Conservation (phyloP, 2,329 filamentous ascomycete species). For the Fusarium abutilonis region DNA sequence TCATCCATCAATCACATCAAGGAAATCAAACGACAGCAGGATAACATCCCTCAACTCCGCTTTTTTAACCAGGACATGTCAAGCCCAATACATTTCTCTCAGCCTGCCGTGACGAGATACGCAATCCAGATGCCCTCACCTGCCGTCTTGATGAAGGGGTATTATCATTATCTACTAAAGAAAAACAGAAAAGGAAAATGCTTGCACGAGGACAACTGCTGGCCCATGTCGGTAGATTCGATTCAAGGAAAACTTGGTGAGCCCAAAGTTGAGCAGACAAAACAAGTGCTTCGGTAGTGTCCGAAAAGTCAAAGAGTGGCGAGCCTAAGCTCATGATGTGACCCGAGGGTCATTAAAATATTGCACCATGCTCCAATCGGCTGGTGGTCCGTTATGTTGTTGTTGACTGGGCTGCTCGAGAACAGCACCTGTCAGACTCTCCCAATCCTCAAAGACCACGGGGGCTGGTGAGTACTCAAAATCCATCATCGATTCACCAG, state of each 20-base stretch:
- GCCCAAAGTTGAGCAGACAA: constrained; percentile 21
- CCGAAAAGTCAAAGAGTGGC: constrained; percentile 33
- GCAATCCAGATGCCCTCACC: constrained; percentile 44
- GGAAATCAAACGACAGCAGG: constrained; percentile 40
- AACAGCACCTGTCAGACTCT: constrained; percentile 50
- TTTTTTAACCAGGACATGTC: constrained; percentile 41
- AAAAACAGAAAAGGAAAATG: constrained; percentile 37
- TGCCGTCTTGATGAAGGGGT: constrained; percentile 45
- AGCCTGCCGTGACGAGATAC: constrained; percentile 38
- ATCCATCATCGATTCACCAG: constrained; percentile 53
- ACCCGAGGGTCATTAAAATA: constrained; percentile 50
- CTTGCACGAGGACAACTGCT: constrained; percentile 28
- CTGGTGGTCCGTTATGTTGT: constrained; percentile 32
- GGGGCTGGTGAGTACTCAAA: constrained; percentile 55
- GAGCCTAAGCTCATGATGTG: constrained; percentile 43
- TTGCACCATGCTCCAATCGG: constrained; percentile 50
- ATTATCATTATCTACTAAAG: constrained; percentile 50
- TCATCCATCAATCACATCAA: constrained; percentile 42
- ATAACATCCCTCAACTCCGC: constrained; percentile 42
- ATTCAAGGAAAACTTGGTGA: constrained; percentile 36
- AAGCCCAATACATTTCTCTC: constrained; percentile 41
- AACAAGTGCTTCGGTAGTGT: constrained; percentile 30
- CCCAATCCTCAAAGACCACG: constrained; percentile 56
- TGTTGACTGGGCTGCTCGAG: constrained; percentile 48
- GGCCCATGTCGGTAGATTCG: constrained; percentile 21